Evolutionary conservation across 2,329 filamentous ascomycete genomes (phyloP).

Genomic region (Cladosporium sp.): DNA sequence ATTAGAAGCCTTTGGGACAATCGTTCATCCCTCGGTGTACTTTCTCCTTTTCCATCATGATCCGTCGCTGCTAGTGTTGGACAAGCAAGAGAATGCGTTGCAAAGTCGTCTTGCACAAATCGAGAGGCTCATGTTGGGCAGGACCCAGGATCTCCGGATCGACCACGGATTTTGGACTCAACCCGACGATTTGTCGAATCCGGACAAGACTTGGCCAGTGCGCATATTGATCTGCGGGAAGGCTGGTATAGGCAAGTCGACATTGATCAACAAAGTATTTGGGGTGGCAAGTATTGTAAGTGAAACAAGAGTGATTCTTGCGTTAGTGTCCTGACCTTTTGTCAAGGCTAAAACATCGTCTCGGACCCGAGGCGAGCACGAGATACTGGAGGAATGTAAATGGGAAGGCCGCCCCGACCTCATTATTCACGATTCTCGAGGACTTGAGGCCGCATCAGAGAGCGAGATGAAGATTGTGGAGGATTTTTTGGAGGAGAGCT

Average conservation of each 20-base stretch:
- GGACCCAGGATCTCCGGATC: neutral
- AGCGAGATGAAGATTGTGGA: constrained; percentile 27
- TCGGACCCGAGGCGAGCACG: constrained; percentile 29
- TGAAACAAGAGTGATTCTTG: neutral
- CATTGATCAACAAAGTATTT: constrained; percentile 32
- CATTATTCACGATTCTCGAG: constrained; percentile 34
- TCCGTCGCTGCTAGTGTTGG: constrained; percentile 15
- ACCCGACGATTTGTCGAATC: constrained; percentile 6
- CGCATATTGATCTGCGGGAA: constrained; percentile 34
- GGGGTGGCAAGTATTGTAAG: constrained; percentile 27
- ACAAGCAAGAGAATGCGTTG: constrained; percentile 25
- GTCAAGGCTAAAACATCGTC: constrained; percentile 21
- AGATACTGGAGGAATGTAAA: constrained; percentile 30
- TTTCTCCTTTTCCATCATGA: constrained; percentile 20
- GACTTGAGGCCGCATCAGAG: constrained; percentile 33
- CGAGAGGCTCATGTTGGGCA: constrained; percentile 2
- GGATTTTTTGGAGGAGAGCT: constrained; percentile 30
- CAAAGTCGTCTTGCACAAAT: constrained; percentile 25
- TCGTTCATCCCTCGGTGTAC: constrained; percentile 28
- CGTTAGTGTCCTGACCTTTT: no score
- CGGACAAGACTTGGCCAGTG: constrained; percentile 22
- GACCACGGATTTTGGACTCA: no score
- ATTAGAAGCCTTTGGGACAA: constrained; percentile 15
- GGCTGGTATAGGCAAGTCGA: constrained; percentile 31
- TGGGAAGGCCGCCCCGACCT: constrained; percentile 32